These are phyloP conservation scores for Plasmodium reichenowi DNA, from an alignment of 169 alveolate genomes.

Conservation along the genomic window DNA sequence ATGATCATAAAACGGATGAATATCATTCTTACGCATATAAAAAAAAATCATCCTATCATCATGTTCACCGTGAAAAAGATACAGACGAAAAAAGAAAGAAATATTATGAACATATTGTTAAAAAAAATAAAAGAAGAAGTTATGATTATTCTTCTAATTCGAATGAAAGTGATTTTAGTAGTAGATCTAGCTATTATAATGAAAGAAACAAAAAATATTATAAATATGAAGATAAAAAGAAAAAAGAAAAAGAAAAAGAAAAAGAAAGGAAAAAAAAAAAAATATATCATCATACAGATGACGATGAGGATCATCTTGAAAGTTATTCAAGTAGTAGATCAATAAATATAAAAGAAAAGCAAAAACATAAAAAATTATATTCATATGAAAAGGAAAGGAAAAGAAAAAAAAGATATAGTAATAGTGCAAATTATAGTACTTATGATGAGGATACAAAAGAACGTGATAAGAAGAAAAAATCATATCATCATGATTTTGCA, in stretches of 20 bases:
- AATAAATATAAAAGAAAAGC: background rate
- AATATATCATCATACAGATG: background rate
- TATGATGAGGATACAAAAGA: background rate
- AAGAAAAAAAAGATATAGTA: background rate
- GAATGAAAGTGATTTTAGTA: no score
- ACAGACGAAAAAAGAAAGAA: no score
- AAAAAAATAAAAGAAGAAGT: background rate
- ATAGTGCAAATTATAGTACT: background rate
- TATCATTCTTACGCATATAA: no score
- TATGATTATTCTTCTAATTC: background rate
- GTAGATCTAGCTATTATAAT: background rate
- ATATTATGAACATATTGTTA: no score
- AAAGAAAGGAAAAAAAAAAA: background rate
- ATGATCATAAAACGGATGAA: no score
- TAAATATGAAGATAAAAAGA: background rate
- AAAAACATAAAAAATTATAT: background rate
- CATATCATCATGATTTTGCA: background rate
- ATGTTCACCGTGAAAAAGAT: no score
- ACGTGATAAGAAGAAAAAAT: background rate
- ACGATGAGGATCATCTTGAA: background rate
- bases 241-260: conserved; percentile 1
- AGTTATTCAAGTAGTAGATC: no score
- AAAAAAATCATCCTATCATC: no score
- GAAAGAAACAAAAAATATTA: background rate
- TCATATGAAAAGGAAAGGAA: background rate